Evolutionary conservation across 2,329 filamentous ascomycete species (phyloP), one percentile per base, ranked within the genome.

Genomic region (Leptographium lundbergii): DNA sequence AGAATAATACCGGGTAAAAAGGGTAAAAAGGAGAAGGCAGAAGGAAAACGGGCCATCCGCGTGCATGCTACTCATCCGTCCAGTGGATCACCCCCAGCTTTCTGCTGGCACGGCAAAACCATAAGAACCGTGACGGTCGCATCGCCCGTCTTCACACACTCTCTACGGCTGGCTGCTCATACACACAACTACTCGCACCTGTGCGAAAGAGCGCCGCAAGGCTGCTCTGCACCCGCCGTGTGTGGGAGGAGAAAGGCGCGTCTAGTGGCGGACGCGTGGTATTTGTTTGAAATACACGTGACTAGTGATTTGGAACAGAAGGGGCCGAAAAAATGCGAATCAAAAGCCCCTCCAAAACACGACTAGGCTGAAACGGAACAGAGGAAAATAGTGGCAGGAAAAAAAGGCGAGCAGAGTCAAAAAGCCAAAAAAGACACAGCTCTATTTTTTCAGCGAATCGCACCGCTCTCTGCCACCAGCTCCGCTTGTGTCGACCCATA

Each of bases 371-470:
- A 54, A 55, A 55, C 14, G 6, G 34, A 54, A 32, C 19, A n/a
- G 29, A 34, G n/a, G 6, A 27, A 25, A 39, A 39, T 39, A 17
- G 36, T 39, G 32, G 9, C 36, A 17, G 36, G 36, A 25, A 51
- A 42, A 54, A 54, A 54, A 22, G 24, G 14, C 42, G 11, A 55
- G 36, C 22, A 25, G 11, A 24, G 22, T 10, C 22, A 39, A 39
- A 25, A 25, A 25, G 36, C 42, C 14, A 53, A 32, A 29, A 22
- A 24, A 24, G 32, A 39, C 36, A 42, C 17, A 13, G 51, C 22
- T 24, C 25, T 13, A 29, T 24, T 57, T 57, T 60, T 60, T 54
- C 11, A n/a, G 54, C 59, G 54, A 60, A 60, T 62, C 3, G 53
- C 55, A 57, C 27, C 48, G 14, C 24, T 27, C 47, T 25, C 36